Evolutionary conservation across 2,329 filamentous ascomycete species (phyloP).

Genomic region (Penicillium crustosum): DNA sequence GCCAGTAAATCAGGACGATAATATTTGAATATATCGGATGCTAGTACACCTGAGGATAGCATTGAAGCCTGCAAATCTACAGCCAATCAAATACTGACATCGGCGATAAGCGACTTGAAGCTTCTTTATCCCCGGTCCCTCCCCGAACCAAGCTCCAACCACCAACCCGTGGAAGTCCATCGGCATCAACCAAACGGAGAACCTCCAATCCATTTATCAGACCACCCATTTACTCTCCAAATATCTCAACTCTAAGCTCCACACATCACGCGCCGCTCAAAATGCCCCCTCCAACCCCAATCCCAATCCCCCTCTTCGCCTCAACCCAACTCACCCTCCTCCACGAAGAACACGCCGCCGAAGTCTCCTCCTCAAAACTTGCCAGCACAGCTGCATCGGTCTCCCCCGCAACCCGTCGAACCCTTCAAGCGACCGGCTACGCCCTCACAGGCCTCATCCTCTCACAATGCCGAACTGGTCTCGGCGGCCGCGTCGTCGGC

Average conservation of each 20-base stretch:
- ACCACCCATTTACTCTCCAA: too few species aligned
- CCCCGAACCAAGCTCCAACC: background rate
- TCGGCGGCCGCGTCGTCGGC: constrained; percentile 86
- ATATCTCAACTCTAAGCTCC: background rate
- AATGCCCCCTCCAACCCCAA: constrained; percentile 20
- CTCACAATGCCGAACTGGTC: constrained; percentile 75
- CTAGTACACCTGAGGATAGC: background rate
- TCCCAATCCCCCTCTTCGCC: constrained; percentile 45
- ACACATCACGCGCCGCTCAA: background rate
- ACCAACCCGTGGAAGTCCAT: background rate
- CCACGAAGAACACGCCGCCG: constrained; percentile 45
- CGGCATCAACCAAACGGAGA: background rate
- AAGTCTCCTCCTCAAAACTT: constrained; percentile 46
- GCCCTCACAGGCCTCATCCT: constrained; percentile 59
- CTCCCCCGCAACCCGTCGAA: constrained; percentile 45
- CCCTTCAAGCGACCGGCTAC: constrained; percentile 44
- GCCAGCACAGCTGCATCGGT: constrained; percentile 41
- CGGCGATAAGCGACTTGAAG: constrained; percentile 15
- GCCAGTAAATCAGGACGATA: too few species aligned
- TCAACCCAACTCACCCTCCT: constrained; percentile 45
- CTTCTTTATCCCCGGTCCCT: constrained; percentile 18
- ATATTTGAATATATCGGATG: too few species aligned
- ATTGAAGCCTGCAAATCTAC: background rate
- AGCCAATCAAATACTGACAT: background rate
- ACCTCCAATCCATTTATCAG: background rate